Base-by-base conservation (phyloP, 139 green algal species). In the Ostreobium quekettii region DNA sequence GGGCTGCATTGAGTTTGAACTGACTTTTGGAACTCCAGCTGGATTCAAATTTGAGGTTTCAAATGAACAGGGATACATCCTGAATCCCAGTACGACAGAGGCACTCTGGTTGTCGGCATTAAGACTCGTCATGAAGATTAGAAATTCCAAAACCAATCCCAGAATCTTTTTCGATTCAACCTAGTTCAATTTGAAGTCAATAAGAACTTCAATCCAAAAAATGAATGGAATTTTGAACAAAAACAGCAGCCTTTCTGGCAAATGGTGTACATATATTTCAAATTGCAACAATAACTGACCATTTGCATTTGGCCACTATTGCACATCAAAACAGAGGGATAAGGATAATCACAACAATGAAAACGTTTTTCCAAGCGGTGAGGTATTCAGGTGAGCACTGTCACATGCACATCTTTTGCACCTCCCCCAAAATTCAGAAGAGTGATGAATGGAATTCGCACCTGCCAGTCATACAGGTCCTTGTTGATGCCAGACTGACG, bases 381-480 rank as follows among this genome's bases (percentile, higher is more conserved):
- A n/a, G n/a, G n/a, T n/a, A n/a, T n/a, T n/a, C n/a, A n/a, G n/a
- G n/a, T n/a, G n/a, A n/a, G n/a, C n/a, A n/a, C 48, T 36, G 35
- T 7, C 11, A 4, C 2, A 26, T 11, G 5, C 42, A 28, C 1
- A 48, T 31, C 22, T 3, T 8, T 39, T 1, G 37, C 11, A 39
- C 33, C 37, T 1, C 5, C 4, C 15, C 2, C 3, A 38, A 5
- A 2, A 8, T 22, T 24, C 32, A 24, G 22, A 24, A 26, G 15
- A 37, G 29, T 28, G 7, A 38, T 7, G 26, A 31, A 33, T 1
- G n/a, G 36, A 36, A 7, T 5, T 3, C 70, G 0, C 33, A 83
- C 80, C 77, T 93, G 87, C 88, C 88, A 95, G 6, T 67, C 47
- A 60, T 93, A 95, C 47, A 95, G 78, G n/a, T 76, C 57, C 2